These are phyloP conservation scores for Rhododendron ferrugineum DNA, from an alignment of 148 eudicot species.

Conservation along the genomic window DNA sequence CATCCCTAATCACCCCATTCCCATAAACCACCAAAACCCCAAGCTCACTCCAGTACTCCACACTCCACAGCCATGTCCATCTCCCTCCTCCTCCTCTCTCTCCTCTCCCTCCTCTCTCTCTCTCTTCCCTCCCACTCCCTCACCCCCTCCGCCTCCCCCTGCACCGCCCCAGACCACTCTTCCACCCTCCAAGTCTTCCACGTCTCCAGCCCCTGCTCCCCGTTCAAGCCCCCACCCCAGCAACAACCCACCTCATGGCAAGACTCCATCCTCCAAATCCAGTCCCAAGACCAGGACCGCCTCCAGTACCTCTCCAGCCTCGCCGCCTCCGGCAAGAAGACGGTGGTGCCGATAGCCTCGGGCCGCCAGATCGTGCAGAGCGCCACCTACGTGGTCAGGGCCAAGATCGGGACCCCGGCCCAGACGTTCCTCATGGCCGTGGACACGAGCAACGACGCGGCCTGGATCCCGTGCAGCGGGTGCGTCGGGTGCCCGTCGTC, in stretches of 20 bases:
- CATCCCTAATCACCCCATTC: neutral
- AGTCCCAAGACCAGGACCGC: constrained; percentile 51
- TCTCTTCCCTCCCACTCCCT: constrained; percentile 19
- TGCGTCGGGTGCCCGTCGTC: constrained; percentile 58
- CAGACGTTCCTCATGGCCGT: constrained; percentile 71
- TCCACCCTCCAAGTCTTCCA: constrained; percentile 56
- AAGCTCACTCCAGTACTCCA: neutral
- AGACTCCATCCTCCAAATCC: constrained; percentile 49
- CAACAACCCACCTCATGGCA: constrained; percentile 47
- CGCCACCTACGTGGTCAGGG: constrained; percentile 71
- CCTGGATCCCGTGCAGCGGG: constrained; percentile 77
- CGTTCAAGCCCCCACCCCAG: constrained; percentile 27
- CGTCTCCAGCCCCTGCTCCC: constrained; percentile 60
- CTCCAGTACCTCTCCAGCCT: constrained; percentile 57
- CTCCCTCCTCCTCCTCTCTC: neutral
- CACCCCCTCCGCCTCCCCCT: neutral
- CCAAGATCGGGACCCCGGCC: constrained; percentile 65
- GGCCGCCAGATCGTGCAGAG: constrained; percentile 61
- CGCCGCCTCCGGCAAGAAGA: constrained; percentile 37
- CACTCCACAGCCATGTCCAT: constrained; percentile 13
- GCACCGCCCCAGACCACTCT: constrained; percentile 20
- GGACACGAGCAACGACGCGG: constrained; percentile 76
- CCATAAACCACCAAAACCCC: neutral
- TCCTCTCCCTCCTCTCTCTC: constrained; percentile 14
- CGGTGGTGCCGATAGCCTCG: constrained; percentile 53